Evolutionary conservation across 1,284 basidiomycete genomes (phyloP).

Genomic region (Cryptococcus sp.): DNA sequence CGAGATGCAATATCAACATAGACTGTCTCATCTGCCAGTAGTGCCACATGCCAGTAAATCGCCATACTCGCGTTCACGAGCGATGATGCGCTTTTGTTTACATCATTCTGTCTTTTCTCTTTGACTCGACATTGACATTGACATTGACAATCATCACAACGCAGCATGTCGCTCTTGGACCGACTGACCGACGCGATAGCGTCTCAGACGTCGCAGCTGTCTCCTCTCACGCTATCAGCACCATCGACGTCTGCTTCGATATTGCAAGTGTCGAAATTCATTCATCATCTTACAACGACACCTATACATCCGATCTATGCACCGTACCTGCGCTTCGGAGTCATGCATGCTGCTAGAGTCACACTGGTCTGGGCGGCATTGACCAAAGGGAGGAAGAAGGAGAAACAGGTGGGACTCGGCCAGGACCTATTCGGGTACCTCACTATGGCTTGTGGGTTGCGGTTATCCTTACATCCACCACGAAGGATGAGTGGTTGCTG

Average conservation of each 20-base stretch:
- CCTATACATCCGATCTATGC: slow-evolving; percentile 39
- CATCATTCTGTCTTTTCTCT: too few species aligned
- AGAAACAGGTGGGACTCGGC: slow-evolving; percentile 23
- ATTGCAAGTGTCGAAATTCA: slow-evolving; percentile 21
- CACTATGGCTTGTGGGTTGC: slow-evolving; percentile 42
- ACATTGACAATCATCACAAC: too few species aligned
- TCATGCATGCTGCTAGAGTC: slow-evolving; percentile 42
- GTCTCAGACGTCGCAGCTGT: slow-evolving; percentile 7
- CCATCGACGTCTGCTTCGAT: slow-evolving; percentile 21
- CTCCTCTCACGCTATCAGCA: slow-evolving; percentile 17
- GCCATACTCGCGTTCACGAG: too few species aligned
- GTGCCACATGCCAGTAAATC: too few species aligned
- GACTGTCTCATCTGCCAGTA: too few species aligned
- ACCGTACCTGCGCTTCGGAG: slow-evolving; percentile 38
- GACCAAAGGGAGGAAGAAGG: slow-evolving; percentile 25
- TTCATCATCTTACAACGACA: slow-evolving; percentile 34
- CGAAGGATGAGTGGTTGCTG: neutral
- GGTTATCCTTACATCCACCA: neutral
- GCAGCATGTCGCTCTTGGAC: slow-evolving; percentile 9
- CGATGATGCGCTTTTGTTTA: too few species aligned
- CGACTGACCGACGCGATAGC: slow-evolving; percentile 6
- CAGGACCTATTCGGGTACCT: slow-evolving; percentile 48
- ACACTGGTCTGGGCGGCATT: slow-evolving; percentile 39
- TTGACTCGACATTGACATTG: too few species aligned
- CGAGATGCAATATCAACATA: too few species aligned